Evolutionary conservation across 305 asterid genomes (phyloP).

Genomic region (Lippia alba): DNA sequence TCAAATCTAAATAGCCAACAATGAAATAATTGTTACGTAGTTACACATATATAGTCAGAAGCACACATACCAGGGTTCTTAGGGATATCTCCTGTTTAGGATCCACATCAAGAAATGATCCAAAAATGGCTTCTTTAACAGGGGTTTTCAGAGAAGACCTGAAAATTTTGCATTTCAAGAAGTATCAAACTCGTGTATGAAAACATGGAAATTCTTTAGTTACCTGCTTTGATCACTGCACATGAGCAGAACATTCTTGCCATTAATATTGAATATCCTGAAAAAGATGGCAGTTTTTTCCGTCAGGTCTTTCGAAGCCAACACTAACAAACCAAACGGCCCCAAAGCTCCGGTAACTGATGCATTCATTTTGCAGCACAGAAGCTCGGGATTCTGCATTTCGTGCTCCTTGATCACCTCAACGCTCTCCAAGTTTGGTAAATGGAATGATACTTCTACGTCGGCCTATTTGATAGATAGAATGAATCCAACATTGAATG

Average conservation of each 20-base stretch:
- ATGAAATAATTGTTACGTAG: no score
- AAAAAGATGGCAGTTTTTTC: conserved; percentile 68
- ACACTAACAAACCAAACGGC: conserved; percentile 70
- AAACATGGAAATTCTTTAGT: neutral
- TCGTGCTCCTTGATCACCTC: conserved; percentile 40
- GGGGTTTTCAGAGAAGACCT: conserved; percentile 58
- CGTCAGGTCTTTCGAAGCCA: conserved; percentile 58
- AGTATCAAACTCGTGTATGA: neutral
- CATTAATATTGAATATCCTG: conserved; percentile 43
- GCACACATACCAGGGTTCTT: conserved; percentile 54
- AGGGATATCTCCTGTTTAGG: conserved; percentile 53
- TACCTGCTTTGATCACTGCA: conserved; percentile 79
- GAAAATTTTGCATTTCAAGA: conserved; percentile 4
- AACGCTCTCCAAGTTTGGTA: conserved; percentile 43
- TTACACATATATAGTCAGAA: neutral
- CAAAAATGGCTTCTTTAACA: conserved; percentile 46
- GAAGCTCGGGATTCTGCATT: conserved; percentile 45
- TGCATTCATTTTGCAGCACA: conserved; percentile 55
- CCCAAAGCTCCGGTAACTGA: conserved; percentile 51
- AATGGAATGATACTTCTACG: conserved; percentile 50
- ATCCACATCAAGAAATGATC: conserved; percentile 63
- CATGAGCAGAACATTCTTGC: conserved; percentile 59
- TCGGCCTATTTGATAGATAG: conserved; percentile 50
- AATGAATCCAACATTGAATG: neutral
- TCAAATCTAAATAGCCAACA: no score